These are phyloP conservation scores for Phytophthora aleatoria DNA, from an alignment of 352 stramenopile species.

Conservation along the genomic window DNA sequence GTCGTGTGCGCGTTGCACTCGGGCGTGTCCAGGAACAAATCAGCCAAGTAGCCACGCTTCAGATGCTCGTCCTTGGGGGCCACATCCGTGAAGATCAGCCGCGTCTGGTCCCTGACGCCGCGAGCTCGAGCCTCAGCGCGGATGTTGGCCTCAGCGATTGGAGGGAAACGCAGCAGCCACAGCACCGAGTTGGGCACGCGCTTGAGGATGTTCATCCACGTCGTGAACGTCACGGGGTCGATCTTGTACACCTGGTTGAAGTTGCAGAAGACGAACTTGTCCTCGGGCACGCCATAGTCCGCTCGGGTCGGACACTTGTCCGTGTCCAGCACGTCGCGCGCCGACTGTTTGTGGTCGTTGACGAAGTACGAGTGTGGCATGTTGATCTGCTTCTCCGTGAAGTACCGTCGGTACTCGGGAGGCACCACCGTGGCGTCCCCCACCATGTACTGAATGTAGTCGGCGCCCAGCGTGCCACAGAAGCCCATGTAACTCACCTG, in stretches of 20 bases:
- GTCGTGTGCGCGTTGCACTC: constrained; percentile 93
- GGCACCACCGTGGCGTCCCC: constrained; percentile 85
- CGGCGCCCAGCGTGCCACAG: constrained; percentile 88
- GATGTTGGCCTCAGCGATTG: constrained; percentile 86
- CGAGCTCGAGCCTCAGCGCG: constrained; percentile 73
- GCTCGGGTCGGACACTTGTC: constrained; percentile 75
- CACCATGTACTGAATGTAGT: constrained; percentile 95
- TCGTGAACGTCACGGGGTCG: constrained; percentile 88
- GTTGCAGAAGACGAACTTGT: constrained; percentile 95
- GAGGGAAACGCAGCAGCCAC: constrained; percentile 91
- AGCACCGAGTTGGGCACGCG: constrained; percentile 91
- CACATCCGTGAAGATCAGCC: constrained; percentile 87
- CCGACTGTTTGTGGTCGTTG: constrained; percentile 92
- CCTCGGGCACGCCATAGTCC: constrained; percentile 90
- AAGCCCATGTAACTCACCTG: constrained; percentile 93
- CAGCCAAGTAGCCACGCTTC: constrained; percentile 83
- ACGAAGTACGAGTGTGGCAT: constrained; percentile 95
- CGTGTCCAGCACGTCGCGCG: constrained; percentile 78
- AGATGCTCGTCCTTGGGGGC: constrained; percentile 92
- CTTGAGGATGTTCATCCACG: constrained; percentile 94
- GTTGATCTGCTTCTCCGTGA: constrained; percentile 90
- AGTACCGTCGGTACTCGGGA: constrained; percentile 60
- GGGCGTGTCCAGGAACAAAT: constrained; percentile 94
- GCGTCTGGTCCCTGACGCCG: constrained; percentile 63
- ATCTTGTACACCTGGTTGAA: constrained; percentile 97